Conservation (phyloP, 805 yeast genomes). For the Starmera caribaea region DNA sequence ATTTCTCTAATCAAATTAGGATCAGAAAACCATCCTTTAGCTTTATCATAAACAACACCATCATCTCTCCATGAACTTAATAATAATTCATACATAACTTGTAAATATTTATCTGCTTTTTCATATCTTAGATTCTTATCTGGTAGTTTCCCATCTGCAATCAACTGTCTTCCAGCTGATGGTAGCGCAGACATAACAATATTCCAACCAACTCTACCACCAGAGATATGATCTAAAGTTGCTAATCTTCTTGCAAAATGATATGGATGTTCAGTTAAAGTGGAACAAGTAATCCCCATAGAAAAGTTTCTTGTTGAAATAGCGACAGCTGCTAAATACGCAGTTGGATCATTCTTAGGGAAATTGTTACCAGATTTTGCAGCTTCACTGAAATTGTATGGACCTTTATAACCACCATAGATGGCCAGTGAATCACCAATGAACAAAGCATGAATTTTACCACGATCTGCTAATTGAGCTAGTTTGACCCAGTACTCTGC, state of each 20-base stretch:
- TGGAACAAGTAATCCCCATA: conserved; percentile 30
- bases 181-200: conserved; percentile 31
- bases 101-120: conserved; percentile 29
- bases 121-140: conserved; percentile 30
- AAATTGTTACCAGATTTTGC: conserved; percentile 17
- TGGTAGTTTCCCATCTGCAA: conserved; percentile 24
- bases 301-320: conserved; percentile 27
- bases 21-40: conserved; percentile 22
- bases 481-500: conserved; percentile 24
- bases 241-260: conserved; percentile 30
- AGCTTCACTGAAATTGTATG: conserved; percentile 21
- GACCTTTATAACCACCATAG: conserved; percentile 28
- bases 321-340: conserved; percentile 24
- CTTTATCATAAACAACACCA: conserved; percentile 14
- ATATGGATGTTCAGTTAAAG: conserved; percentile 31
- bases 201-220: conserved; percentile 35
- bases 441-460: conserved; percentile 24
- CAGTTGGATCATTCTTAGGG: conserved; percentile 24
- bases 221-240: conserved; percentile 31
- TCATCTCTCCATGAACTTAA: conserved; percentile 33
- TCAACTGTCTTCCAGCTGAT: conserved; percentile 28
- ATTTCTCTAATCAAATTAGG: conserved; percentile 27
- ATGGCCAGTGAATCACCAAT: conserved; percentile 27
- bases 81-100: conserved; percentile 28
- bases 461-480: conserved; percentile 24